phyloP scores from a whole-genome alignment of 129 eudicot species.

The Tagetes patula region DNA sequence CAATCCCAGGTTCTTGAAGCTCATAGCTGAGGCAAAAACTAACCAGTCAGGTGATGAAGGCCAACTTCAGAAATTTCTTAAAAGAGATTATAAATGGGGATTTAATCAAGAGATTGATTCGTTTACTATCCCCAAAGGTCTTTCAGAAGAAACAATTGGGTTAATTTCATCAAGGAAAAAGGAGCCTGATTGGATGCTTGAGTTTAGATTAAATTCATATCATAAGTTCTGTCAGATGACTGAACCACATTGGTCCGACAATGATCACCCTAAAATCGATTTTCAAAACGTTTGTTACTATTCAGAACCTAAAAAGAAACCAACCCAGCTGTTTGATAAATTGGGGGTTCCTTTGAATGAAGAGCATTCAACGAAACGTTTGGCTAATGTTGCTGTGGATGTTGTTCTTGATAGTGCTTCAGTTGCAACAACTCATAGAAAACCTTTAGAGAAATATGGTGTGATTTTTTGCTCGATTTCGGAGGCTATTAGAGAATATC shows the following conservation, averaged over 20 bases:
- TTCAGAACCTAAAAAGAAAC: conserved; percentile 92
- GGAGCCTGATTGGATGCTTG: conserved; percentile 99
- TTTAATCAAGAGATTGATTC: conserved; percentile 90
- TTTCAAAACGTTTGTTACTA: conserved; percentile 79
- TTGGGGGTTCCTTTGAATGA: conserved; percentile 74
- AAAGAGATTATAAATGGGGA: conserved; percentile 89
- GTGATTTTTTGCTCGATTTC: conserved; percentile 94
- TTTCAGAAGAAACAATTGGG: conserved; percentile 78
- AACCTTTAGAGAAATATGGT: conserved; percentile 70
- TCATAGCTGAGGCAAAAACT: conserved; percentile 63
- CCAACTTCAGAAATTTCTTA: conserved; percentile 76
- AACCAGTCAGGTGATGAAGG: conserved; percentile 48
- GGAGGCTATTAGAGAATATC: conserved; percentile 81
- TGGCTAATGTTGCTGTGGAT: conserved; percentile 97
- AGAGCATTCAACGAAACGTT: conserved; percentile 37
- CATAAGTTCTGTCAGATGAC: conserved; percentile 60
- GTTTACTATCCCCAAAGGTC: conserved; percentile 78
- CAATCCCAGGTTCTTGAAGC: conserved; percentile 45
- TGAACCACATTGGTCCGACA: conserved; percentile 95
- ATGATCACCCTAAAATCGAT: conserved; percentile 62
- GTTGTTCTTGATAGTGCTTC: conserved; percentile 97
- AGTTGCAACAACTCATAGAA: conserved; percentile 87
- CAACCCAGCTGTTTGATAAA: conserved; percentile 78
- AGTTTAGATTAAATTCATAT: conserved; percentile 77
- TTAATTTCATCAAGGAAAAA: conserved; percentile 69